Conservation (phyloP, 2,329 filamentous ascomycete genomes). For the Claviceps maximensis region DNA sequence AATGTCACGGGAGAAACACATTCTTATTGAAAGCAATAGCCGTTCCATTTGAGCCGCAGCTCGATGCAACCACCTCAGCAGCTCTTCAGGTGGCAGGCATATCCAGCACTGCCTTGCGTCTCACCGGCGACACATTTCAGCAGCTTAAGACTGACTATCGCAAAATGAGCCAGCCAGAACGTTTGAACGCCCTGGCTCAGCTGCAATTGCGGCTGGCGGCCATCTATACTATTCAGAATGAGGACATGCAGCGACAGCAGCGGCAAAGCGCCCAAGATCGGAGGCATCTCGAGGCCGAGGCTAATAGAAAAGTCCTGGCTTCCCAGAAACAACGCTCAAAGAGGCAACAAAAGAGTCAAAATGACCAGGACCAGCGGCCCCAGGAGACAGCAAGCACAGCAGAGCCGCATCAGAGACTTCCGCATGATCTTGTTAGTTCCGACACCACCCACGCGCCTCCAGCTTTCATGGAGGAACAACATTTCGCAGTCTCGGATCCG, state of each 20-base stretch:
- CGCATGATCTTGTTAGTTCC: slow-evolving; percentile 4
- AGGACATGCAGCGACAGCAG: slow-evolving; percentile 27
- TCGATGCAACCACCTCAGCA: slow-evolving; percentile 23
- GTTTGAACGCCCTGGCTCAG: slow-evolving; percentile 25
- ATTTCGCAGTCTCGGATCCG: slow-evolving; percentile 15
- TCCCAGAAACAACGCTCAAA: slow-evolving; percentile 14
- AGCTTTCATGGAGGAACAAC: slow-evolving; percentile 16
- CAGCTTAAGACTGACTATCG: slow-evolving; percentile 29
- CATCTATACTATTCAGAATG: slow-evolving; percentile 31
- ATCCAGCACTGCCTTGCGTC: slow-evolving; percentile 22
- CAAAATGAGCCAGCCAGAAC: slow-evolving; percentile 27
- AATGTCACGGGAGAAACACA: neutral
- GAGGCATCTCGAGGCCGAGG: slow-evolving; percentile 25
- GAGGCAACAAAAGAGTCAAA: slow-evolving; percentile 9
- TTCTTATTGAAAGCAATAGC: neutral
- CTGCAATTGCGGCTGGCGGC: slow-evolving; percentile 29
- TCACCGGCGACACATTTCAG: slow-evolving; percentile 31
- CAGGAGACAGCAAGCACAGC: slow-evolving; percentile 2
- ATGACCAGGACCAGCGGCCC: neutral
- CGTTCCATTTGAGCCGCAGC: slow-evolving; percentile 3
- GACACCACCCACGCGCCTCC: slow-evolving; percentile 7
- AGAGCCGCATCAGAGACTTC: slow-evolving; percentile 6
- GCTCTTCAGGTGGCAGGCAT: slow-evolving; percentile 28
- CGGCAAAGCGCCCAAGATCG: slow-evolving; percentile 25
- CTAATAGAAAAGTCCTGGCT: slow-evolving; percentile 15